Conservation (phyloP, 768 basidiomycete genomes). For the Termitomyces sp. region DNA sequence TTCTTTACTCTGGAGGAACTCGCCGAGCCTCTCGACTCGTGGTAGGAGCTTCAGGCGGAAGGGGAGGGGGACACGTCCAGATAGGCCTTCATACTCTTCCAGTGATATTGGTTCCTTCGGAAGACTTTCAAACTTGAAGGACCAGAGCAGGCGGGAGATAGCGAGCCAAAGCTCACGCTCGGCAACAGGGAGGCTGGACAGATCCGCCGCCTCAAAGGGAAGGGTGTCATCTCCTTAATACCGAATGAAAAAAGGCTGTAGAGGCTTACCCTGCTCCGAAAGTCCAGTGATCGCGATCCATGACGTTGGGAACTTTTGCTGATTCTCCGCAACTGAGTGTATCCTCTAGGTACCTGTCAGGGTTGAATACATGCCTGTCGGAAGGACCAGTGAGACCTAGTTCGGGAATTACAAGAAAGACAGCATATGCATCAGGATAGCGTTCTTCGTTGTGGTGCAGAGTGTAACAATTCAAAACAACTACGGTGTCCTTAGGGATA, state of each 20-base stretch:
- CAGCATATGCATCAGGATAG: conserved; percentile 30
- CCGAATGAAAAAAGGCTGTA: no score
- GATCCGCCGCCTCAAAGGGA: conserved; percentile 28
- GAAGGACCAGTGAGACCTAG: not conserved
- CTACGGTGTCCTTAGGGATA: conserved; percentile 34
- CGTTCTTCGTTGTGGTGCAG: conserved; percentile 32
- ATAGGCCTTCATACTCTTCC: conserved; percentile 42
- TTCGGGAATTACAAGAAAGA: conserved; percentile 12
- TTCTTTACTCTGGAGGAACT: not conserved
- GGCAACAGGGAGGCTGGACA: conserved; percentile 42
- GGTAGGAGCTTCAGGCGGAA: conserved; percentile 30
- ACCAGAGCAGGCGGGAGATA: conserved; percentile 43
- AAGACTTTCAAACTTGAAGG: conserved; percentile 34
- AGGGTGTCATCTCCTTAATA: no score
- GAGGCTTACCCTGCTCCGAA: conserved; percentile 50
- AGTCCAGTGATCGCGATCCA: conserved; percentile 46
- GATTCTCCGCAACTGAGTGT: conserved; percentile 32
- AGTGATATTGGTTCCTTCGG: conserved; percentile 40
- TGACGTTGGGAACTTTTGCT: conserved; percentile 35
- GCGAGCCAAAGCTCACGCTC: conserved; percentile 43
- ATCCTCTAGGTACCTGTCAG: conserved; percentile 40
- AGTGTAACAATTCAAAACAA: conserved; percentile 36
- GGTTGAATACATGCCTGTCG: conserved; percentile 19
- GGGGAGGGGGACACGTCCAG: conserved; percentile 40
- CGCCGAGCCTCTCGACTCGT: conserved; percentile 23